Conservation (phyloP, 2,329 filamentous ascomycete species). For the Aureobasidium leucospermi region DNA sequence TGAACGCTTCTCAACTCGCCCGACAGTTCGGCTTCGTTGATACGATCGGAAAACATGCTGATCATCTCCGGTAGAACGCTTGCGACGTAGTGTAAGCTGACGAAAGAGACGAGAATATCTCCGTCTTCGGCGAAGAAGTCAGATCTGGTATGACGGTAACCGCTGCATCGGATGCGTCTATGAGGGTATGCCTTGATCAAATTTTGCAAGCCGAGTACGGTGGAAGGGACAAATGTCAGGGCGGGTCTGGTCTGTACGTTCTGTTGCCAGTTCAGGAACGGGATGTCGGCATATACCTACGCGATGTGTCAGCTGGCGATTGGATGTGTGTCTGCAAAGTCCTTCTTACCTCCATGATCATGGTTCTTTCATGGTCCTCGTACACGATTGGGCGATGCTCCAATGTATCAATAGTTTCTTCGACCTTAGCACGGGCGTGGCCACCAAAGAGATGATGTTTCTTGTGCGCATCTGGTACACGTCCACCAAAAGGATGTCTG, state of each 20-base stretch:
- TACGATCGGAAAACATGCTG: not conserved
- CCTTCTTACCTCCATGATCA: conserved; percentile 8
- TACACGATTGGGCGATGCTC: conserved; percentile 2
- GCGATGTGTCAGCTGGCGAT: not conserved
- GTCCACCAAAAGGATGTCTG: not conserved
- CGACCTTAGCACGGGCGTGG: conserved; percentile 9
- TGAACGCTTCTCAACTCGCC: conserved; percentile 8
- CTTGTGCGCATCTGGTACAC: not conserved
- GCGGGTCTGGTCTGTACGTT: conserved; percentile 33
- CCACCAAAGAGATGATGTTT: not conserved
- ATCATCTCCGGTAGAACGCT: conserved; percentile 8
- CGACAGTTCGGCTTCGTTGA: not conserved
- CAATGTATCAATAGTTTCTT: not conserved
- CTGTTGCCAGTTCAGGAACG: conserved; percentile 30
- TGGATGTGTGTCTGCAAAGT: not conserved
- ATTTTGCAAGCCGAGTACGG: conserved; percentile 34
- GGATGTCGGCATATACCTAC: conserved; percentile 24
- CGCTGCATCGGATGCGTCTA: conserved; percentile 35
- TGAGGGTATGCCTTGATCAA: conserved; percentile 28
- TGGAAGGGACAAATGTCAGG: conserved; percentile 37
- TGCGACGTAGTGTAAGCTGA: conserved; percentile 33
- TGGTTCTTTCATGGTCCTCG: conserved; percentile 3
- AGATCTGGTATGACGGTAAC: conserved; percentile 40
- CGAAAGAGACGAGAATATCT: conserved; percentile 37
- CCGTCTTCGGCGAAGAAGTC: conserved; percentile 35